Base-by-base conservation (phyloP, 306 rosid genomes). In the Glycine soja region DNA sequence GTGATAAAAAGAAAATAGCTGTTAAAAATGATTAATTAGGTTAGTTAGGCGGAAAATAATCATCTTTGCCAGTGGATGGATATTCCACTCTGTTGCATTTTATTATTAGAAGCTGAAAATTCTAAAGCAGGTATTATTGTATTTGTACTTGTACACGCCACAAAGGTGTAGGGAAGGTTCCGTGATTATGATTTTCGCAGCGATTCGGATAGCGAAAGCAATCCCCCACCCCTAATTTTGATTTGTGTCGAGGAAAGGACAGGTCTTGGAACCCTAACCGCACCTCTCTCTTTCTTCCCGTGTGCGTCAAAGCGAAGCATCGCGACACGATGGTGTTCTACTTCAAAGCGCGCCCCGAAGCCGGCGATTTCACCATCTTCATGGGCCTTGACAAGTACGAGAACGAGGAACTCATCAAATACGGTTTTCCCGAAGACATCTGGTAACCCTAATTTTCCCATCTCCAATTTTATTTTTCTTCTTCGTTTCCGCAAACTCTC, bases 371-470 rank as follows among this genome's bases (percentile, higher is more conserved):
- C 90, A 89, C 95, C 85, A 93, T 96, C 84, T 93, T 96, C 93
- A 96, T 96, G 99, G 99, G 99, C 1, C 99, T 93, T 63, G 99
- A 96, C 89, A 96, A 96, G 86, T 77, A 32, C 88, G 99, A 96
- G 93, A 96, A 96, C 70, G 99, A 96, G 89, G 99, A 96, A 84
- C 99, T 96, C 86, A 96, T 96, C 93, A 96, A 92, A 81, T 96
- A 88, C 53, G 99, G 98, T 74, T 92, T 96, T 74, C 87, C 88
- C 59, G 99, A 96, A 88, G 99, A 96, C 77, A 85, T 96, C 67
- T 96, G 99, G 99, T 93, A 61, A 38, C 43, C 43, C 43, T 4
- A 38, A 38, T 38, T 4, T 38, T 24, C 30, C 30, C 30, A 24
- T 24, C 30, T 24, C 30, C 30, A 24, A 24, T 24, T 24, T 24